These are phyloP conservation scores for Trichocomaceae sp. DNA, from an alignment of 2,329 filamentous ascomycete species.

Conservation along the genomic window DNA sequence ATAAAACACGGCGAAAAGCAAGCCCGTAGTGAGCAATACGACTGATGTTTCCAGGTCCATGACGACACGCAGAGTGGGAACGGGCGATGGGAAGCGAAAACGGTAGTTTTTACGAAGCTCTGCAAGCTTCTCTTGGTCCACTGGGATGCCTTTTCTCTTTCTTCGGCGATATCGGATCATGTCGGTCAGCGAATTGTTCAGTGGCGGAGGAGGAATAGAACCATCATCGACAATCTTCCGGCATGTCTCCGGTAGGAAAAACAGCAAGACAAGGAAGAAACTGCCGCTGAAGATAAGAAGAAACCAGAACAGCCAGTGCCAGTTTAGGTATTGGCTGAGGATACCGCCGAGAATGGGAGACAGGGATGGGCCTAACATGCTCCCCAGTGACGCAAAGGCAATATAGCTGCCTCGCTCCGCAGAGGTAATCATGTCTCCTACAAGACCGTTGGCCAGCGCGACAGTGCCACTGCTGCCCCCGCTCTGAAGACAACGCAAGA, in stretches of 20 bases:
- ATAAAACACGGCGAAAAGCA: slow-evolving; percentile 46
- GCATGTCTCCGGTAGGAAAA: slow-evolving; percentile 32
- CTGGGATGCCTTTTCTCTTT: slow-evolving; percentile 7
- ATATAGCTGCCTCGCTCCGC: slow-evolving; percentile 36
- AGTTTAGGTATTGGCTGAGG: slow-evolving; percentile 30
- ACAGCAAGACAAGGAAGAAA: slow-evolving; percentile 29
- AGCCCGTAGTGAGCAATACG: slow-evolving; percentile 32
- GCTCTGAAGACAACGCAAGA: slow-evolving; percentile 31
- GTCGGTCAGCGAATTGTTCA: slow-evolving; percentile 21
- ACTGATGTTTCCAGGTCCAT: slow-evolving; percentile 31
- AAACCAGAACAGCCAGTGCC: slow-evolving; percentile 41
- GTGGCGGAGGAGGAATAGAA: slow-evolving; percentile 17
- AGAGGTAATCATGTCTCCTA: slow-evolving; percentile 33
- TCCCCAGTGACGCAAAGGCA: slow-evolving; percentile 28
- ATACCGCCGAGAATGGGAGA: slow-evolving; percentile 32
- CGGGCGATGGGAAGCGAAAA: slow-evolving; percentile 31
- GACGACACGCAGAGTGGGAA: slow-evolving; percentile 32
- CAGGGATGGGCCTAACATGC: slow-evolving; percentile 27
- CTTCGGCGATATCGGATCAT: slow-evolving; percentile 20
- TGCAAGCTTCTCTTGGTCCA: slow-evolving; percentile 10
- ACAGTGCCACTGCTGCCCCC: slow-evolving; percentile 35
- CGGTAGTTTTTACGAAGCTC: slow-evolving; percentile 15
- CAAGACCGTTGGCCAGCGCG: slow-evolving; percentile 34
- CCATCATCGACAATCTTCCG: slow-evolving; percentile 33
- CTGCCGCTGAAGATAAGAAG: slow-evolving; percentile 41